Evolutionary conservation across 2,329 filamentous ascomycete species (phyloP).

Genomic region (Davidsoniella australis): DNA sequence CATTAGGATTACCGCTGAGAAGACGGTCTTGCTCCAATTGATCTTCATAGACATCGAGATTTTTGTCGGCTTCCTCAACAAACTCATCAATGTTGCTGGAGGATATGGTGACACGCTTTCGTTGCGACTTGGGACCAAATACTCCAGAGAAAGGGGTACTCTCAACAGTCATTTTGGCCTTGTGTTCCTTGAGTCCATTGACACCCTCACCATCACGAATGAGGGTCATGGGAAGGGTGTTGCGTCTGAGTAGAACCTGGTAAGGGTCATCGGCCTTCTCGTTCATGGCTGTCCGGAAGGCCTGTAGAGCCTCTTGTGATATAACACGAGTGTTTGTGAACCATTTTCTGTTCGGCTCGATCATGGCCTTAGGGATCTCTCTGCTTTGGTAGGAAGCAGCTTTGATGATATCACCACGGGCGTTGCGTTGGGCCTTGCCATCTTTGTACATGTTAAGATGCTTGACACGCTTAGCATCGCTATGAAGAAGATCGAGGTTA

Average conservation of each 20-base stretch:
- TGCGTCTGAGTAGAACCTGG: slow-evolving; percentile 85
- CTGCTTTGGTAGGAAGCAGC: slow-evolving; percentile 70
- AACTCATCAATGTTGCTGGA: slow-evolving; percentile 71
- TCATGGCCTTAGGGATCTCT: slow-evolving; percentile 65
- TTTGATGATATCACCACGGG: slow-evolving; percentile 67
- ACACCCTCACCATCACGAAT: slow-evolving; percentile 58
- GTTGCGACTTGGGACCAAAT: slow-evolving; percentile 83
- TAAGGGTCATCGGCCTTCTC: slow-evolving; percentile 84
- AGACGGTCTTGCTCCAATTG: slow-evolving; percentile 63
- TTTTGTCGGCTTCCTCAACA: slow-evolving; percentile 61
- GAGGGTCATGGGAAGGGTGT: slow-evolving; percentile 91
- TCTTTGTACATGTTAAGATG: slow-evolving; percentile 81
- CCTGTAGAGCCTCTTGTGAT: slow-evolving; percentile 69
- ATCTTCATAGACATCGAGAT: slow-evolving; percentile 67
- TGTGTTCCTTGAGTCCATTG: slow-evolving; percentile 80
- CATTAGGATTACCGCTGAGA: slow-evolving; percentile 50
- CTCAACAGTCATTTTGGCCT: slow-evolving; percentile 86
- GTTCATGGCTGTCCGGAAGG: slow-evolving; percentile 82
- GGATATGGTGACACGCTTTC: slow-evolving; percentile 80
- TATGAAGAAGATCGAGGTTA: slow-evolving; percentile 15
- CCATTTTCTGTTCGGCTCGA: slow-evolving; percentile 96
- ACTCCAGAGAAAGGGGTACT: slow-evolving; percentile 71
- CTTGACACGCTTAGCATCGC: slow-evolving; percentile 72
- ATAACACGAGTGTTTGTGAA: slow-evolving; percentile 85
- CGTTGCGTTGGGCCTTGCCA: slow-evolving; percentile 66